A percentile compares a stretch with the other conserved stretches of the same genome.
Evolutionary conservation across 345 rosid species (phyloP).

Genomic region (Clausena lansium): DNA sequence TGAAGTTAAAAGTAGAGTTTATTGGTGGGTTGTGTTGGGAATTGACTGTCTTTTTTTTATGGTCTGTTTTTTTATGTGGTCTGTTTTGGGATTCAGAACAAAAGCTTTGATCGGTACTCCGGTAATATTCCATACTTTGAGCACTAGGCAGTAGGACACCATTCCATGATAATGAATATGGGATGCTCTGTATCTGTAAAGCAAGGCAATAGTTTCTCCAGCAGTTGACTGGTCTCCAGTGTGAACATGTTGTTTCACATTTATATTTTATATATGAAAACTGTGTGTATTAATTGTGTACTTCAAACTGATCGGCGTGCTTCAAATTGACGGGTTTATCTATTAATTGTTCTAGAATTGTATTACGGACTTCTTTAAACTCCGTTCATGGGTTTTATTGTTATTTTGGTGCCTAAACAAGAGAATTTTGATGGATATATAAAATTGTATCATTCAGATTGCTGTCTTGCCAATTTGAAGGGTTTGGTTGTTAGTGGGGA

Average conservation of each 20-base stretch:
- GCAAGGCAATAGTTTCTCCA: not conserved
- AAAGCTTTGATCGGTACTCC: not conserved
- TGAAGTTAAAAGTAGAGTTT: not conserved
- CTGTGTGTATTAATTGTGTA: not conserved
- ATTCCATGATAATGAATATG: not conserved
- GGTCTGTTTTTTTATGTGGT: too few relatives aligned
- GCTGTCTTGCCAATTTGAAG: not conserved
- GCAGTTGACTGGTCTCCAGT: not conserved
- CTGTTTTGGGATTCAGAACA: constrained; percentile 2
- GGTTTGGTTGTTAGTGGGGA: not conserved
- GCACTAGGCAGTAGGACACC: not conserved
- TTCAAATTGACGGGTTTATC: not conserved
- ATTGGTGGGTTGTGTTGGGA: not conserved
- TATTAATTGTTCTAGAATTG: not conserved
- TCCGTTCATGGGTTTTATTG: not conserved
- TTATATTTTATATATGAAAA: not conserved
- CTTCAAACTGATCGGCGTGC: too few relatives aligned
- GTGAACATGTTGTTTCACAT: not conserved
- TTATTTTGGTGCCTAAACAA: not conserved
- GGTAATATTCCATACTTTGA: not conserved
- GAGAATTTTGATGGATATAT: not conserved
- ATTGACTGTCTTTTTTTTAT: too few relatives aligned
- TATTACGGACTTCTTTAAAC: not conserved
- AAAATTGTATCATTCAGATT: not conserved
- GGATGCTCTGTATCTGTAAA: constrained; percentile 4